These are phyloP conservation scores for Trametes cinnabarina DNA, from an alignment of 768 basidiomycete genomes.

Conservation along the genomic window DNA sequence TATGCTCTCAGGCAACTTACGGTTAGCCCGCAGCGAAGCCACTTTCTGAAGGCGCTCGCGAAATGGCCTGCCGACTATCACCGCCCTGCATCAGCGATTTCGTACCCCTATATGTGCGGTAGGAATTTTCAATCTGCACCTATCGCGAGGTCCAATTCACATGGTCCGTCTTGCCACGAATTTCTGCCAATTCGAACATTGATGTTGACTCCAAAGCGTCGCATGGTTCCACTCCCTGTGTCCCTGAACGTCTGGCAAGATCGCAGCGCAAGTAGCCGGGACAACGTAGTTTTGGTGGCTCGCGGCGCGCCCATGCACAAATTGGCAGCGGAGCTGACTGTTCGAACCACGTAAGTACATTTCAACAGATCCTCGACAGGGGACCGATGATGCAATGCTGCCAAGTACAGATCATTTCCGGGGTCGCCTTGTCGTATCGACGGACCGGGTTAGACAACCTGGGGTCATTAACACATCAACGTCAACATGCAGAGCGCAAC, in stretches of 20 bases:
- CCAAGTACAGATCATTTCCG: neutral
- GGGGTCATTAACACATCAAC: too few relatives aligned
- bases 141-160: too few relatives aligned
- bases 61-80: neutral
- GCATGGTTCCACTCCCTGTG: neutral
- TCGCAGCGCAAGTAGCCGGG: neutral
- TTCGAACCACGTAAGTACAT: neutral
- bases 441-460: neutral
- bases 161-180: neutral
- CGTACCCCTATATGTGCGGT: too few relatives aligned
- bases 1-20: neutral
- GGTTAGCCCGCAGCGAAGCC: neutral
- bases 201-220: neutral
- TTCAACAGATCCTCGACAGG: neutral
- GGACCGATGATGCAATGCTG: neutral
- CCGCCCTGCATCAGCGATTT: neutral
- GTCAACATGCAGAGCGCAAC: neutral
- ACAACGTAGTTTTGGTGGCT: neutral
- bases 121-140: too few relatives aligned
- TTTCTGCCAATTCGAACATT: neutral
- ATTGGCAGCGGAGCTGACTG: neutral
- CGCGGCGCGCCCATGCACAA: neutral
- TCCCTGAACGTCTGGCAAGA: neutral
- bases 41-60: neutral
- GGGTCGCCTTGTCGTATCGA: neutral